Base-by-base conservation (phyloP, 345 rosid genomes). In the Populus alba region DNA sequence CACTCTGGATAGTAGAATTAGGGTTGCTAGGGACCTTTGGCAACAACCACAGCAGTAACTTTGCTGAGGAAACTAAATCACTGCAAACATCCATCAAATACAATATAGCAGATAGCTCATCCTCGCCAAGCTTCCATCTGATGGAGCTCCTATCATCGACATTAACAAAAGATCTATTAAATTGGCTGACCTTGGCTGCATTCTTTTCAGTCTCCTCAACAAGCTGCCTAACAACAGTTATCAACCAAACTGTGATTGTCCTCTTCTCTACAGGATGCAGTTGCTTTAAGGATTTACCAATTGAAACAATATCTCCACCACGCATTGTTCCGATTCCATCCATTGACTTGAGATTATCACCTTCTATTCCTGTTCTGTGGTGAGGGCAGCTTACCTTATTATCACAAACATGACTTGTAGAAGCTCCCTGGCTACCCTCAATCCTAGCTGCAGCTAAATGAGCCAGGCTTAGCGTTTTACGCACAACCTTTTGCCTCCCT, bases 351-450 rank as follows among this genome's bases (percentile, higher is more conserved):
- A 84, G 85, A 29, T 83, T 77, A 75, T 92, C 98, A 78, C 89
- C 92, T 75, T 95, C 97, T 71, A 66, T 66, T 74, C 86, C 91
- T 75, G 83, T 84, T 81, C 88, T 72, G 59, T 94, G 97, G 81
- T 92, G 97, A 81, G 95, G 93, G 22, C 85, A 83, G 85, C 71
- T 86, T 73, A 87, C 87, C 87, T 90, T 97, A 68, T 76, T 92
- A 78, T 92, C 96, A 33, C 85, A 82, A 39, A 92, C 87, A 78
- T 94, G 99, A 81, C 99, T 96, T 15, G 98, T 90, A 49, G 99
- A 94, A 73, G 97, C 97, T 67, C 98, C 99, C 84, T 89, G 98
- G 87, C 98, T 96, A 87, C 92, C 92, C 84, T 96, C 98, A 81
- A 96, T 94, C 84, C 99, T 89, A 82, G 94, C 90, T 86, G 97